Evolutionary conservation across 2,329 filamentous ascomycete species (phyloP).

Genomic region (Camillea tinctor): DNA sequence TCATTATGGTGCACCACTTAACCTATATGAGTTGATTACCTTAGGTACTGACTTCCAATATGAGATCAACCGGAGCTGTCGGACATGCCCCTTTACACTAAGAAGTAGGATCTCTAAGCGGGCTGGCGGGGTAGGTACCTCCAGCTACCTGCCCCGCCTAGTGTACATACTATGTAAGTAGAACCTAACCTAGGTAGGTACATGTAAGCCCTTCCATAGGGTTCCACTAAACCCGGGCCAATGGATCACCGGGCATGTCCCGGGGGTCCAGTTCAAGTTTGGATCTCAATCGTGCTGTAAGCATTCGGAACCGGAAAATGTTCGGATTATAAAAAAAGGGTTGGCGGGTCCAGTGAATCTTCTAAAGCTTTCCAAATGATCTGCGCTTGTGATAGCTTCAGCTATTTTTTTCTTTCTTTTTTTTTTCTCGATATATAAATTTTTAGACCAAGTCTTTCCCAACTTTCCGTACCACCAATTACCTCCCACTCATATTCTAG

Average conservation of each 20-base stretch:
- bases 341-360: conserved; percentile 24
- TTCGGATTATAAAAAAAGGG: conserved; percentile 27
- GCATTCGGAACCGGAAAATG: conserved; percentile 29
- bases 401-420: conserved; percentile 9
- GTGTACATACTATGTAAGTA: no score
- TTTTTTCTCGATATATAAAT: no score
- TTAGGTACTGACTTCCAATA: neutral
- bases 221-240: neutral
- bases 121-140: no score
- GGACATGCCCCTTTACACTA: neutral
- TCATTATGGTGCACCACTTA: neutral
- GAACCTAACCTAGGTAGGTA: no score
- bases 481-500: neutral
- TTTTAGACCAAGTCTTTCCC: neutral
- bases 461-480: neutral
- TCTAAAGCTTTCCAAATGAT: conserved; percentile 31
- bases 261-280: neutral
- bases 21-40: neutral
- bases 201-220: neutral
- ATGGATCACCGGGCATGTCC: conserved; percentile 1
- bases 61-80: neutral
- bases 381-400: conserved; percentile 32
- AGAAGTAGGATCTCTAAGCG: neutral
- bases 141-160: no score
- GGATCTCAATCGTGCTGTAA: no score